phyloP scores from a whole-genome alignment of 1,284 basidiomycete species.

The Cutaneotrichosporon sp. region DNA sequence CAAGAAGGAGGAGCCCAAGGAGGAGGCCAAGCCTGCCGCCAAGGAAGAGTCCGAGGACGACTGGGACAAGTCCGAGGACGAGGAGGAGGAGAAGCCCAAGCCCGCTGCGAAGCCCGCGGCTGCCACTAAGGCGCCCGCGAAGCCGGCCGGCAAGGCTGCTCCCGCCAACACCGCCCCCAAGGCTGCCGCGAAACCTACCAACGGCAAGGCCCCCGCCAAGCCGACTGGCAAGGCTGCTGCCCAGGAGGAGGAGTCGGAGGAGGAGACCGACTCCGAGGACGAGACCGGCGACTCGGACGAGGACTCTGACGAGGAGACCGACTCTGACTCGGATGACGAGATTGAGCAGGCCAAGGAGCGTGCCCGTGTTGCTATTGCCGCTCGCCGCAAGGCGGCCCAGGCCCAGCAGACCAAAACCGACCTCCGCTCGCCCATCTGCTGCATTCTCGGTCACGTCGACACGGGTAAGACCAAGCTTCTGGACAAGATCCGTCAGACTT shows the following conservation, averaged over 20 bases:
- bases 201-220: conserved; percentile 27
- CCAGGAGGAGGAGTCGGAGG: conserved; percentile 51
- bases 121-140: conserved; percentile 14
- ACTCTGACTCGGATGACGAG: conserved; percentile 62
- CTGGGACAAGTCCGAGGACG: conserved; percentile 74
- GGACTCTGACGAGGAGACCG: conserved; percentile 54
- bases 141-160: conserved; percentile 23
- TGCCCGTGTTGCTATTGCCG: conserved; percentile 75
- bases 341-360: conserved; percentile 78
- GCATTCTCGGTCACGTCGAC: conserved; percentile 99
- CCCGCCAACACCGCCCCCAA: conserved; percentile 15
- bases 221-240: conserved; percentile 37
- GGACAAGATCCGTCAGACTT: conserved; percentile 99
- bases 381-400: conserved; percentile 81
- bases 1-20: conserved; percentile 22
- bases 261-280: conserved; percentile 55
- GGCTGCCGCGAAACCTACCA: conserved; percentile 18
- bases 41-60: conserved; percentile 52
- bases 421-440: conserved; percentile 95
- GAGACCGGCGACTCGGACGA: conserved; percentile 44
- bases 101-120: conserved; percentile 18
- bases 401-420: conserved; percentile 87
- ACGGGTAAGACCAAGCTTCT: conserved; percentile 98
- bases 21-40: conserved; percentile 31
- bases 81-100: conserved; percentile 48